Evolutionary conservation across 1,284 basidiomycete species (phyloP), one percentile per base, ranked within the genome.

Genomic region (Inonotus obliquus): DNA sequence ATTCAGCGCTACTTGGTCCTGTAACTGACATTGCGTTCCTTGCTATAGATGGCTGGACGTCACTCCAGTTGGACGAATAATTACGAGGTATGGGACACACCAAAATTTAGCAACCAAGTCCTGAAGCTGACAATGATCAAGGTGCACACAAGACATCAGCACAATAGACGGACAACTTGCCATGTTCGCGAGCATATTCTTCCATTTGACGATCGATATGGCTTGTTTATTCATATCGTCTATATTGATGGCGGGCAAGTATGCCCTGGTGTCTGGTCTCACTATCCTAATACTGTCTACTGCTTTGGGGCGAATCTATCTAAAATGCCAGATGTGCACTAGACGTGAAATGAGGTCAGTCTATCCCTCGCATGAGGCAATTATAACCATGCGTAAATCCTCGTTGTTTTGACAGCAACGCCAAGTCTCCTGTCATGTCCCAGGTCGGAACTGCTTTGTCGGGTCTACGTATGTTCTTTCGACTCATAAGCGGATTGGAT

Each of bases 321-420:
- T 76, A 63, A 79, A 78, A 63, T 57, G 55, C 29, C 59, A 63
- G 23, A 48, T 63, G 13, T 51, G 62, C n/a, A 59, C 54, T n/a
- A 59, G 62, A 19, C 41, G 62, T 23, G 62, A 63, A 25, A 60
- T 63, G 58, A 60, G 51, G 76, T 76, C 23, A 79, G 81, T 23
- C 1, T 51, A 7, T 51, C 11, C 25, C n/a, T 32, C 49, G 25
- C 11, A 17, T n/a, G 11, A 48, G 45, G 49, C 14, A 65, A n/a
- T 70, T 82, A 23, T 73, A 74, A n/a, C n/a, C n/a, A n/a, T 29
- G 75, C 81, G 66, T 81, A 81, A 54, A 69, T 72, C 7, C 76
- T 79, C 64, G 76, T 77, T 77, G 77, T 23, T 23, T 11, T 51
- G 25, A 10, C 32, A 60, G 76, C 49, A 81, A 81, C 61, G 74